Evolutionary conservation across 2,329 filamentous ascomycete species (phyloP), one percentile per base, ranked within the genome.

Genomic region (Phialophora macrospora): DNA sequence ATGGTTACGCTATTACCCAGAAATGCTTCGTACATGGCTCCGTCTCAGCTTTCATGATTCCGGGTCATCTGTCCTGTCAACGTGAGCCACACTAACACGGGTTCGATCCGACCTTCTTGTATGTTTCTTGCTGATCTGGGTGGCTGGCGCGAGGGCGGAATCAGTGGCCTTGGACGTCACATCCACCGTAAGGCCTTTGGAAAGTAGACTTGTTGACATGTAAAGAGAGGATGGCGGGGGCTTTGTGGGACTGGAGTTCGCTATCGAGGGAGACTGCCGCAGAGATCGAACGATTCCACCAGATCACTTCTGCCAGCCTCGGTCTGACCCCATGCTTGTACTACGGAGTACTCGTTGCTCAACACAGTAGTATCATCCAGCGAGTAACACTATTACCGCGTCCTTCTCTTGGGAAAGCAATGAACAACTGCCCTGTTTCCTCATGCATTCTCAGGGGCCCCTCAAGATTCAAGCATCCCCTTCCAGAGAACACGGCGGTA

Each of bases 31-130:
- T 12, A 41, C 46, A 38, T 26, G 46, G 20, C 30, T 20, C 11
- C 30, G 30, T n/a, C 44, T 56, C 17, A 14, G 32, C 32, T 41
- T 60, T 52, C 26, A 1, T 24, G 57, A 41, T 20, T 60, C 11
- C 7, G 17, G 46, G 30, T 9, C 57, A 4, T 26, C 14, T 17
- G 28, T 30, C 8, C 41, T n/a, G 22, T 5, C 28, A 9, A 14
- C 52, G 44, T n/a, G 11, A n/a, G 26, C 12, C 12, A 26, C n/a
- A 26, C 17, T n/a, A 26, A 30, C 3, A 49, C 22, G 26, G 56
- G 7, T 17, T 14, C 4, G 56, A n/a, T 26, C 24, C 24, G 34
- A 41, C 12, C 34, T 17, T 4, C 14, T 41, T 14, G 14, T 41
- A 41, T 17, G 34, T 14, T 17, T 41, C 8, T 17, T 41, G 34